Base-by-base conservation (phyloP, 2,329 filamentous ascomycete species). In the Lecanicillium sp. region DNA sequence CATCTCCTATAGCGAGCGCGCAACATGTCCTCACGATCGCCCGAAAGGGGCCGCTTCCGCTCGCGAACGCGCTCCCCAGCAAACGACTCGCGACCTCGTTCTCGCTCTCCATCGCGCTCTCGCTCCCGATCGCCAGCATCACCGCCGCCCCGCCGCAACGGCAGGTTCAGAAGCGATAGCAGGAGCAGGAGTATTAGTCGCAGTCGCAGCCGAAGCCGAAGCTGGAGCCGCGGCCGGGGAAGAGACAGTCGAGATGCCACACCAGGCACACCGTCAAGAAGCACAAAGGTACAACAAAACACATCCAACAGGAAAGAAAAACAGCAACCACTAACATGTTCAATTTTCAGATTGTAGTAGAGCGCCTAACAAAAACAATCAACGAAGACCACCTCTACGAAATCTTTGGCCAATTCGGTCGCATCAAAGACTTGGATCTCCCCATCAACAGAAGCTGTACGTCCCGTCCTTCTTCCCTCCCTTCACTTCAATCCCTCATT, bases 281-380 rank as follows among this genome's bases (percentile, higher is more conserved):
- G 70, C 48, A 77, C 73, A 37, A 78, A 78, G 65, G 73, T 71
- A 37, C 6, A 28, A 28, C 8, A 28, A 13, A 8, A 28, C 13
- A 28, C 8, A 13, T 28, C 8, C 25, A 8, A 28, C 8, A 8
- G 25, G 25, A 28, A 28, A 28, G n/a, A 28, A 9, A 28, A 17
- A 16, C 27, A 12, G 13, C 13, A 27, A 18, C 8, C 8, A 22
- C 16, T 45, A 42, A 19, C 48, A 9, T n/a, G 9, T 45, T n/a
- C 45, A 43, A 28, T 9, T 28, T 9, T n/a, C 9, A 53, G 85
- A 89, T 98, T 56, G 87, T 98, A 14, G 84, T 98, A 33, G 92
- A 98, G 62, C 89, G 94, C 46, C 71, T 98, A 54, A 94, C 90
- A 4, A 95, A 94, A 60, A 96, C 95, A 54, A 83, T 98, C 50